These are phyloP conservation scores for Lactifluus volemus DNA, from an alignment of 768 basidiomycete species.

Conservation along the genomic window DNA sequence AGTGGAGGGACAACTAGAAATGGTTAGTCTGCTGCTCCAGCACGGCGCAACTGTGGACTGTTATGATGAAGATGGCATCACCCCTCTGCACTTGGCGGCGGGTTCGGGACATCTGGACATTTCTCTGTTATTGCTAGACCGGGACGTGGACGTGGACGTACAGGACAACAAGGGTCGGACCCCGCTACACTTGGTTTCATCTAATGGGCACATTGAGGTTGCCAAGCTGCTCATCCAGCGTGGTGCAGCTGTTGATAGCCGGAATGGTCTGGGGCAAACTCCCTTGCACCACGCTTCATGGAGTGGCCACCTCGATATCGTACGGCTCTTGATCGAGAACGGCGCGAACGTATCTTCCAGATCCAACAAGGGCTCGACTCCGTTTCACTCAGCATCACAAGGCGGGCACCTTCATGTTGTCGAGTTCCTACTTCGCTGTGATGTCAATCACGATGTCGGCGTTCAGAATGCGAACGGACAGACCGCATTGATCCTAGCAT, in stretches of 20 bases:
- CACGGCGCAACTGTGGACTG: not conserved
- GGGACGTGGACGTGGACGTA: not conserved
- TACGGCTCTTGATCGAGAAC: not conserved
- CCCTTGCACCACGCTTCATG: not conserved
- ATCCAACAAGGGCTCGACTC: not conserved
- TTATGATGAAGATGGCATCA: not conserved
- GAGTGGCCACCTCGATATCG: not conserved
- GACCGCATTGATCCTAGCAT: not conserved
- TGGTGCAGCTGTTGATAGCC: not conserved
- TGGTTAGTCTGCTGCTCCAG: not conserved
- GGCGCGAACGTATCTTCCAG: not conserved
- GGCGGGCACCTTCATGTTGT: not conserved
- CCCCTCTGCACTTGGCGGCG: not conserved
- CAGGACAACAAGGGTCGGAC: not conserved
- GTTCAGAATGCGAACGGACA: not conserved
- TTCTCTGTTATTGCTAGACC: not conserved
- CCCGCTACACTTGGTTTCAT: not conserved
- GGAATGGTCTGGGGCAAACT: not conserved
- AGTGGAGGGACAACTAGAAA: no score
- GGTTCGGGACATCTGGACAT: not conserved
- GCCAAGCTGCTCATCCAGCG: not conserved
- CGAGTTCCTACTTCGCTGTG: not conserved
- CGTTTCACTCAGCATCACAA: constrained; percentile 1
- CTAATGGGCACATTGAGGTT: not conserved
- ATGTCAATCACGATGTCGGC: not conserved